Conservation (phyloP, 129 eudicot species). For the Apium graveolens region DNA sequence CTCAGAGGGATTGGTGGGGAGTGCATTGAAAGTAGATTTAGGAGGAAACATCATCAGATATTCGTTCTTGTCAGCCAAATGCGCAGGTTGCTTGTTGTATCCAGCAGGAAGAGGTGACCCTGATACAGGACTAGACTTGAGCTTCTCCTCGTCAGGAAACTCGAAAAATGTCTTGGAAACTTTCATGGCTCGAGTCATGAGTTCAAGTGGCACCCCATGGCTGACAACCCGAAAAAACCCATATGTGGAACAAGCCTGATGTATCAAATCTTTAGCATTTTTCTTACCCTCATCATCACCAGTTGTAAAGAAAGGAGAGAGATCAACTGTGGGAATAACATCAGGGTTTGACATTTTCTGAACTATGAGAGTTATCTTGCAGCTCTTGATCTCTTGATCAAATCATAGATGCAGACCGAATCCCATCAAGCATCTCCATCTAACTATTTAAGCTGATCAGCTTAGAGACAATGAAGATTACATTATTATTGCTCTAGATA, state of each 20-base stretch:
- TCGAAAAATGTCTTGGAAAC: constrained; percentile 38
- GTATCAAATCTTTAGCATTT: constrained; percentile 24
- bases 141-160: constrained; percentile 32
- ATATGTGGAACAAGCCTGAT: constrained; percentile 28
- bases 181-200: constrained; percentile 32
- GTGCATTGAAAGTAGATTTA: background rate
- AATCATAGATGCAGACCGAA: background rate
- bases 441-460: no score
- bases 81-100: background rate
- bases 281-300: constrained; percentile 33
- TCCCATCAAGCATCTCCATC: no score
- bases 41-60: constrained; percentile 2
- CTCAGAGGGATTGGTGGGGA: background rate
- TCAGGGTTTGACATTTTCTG: background rate
- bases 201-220: constrained; percentile 52
- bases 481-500: no score
- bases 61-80: background rate
- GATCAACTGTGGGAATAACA: constrained; percentile 35
- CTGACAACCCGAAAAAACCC: constrained; percentile 53
- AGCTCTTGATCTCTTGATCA: background rate
- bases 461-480: no score
- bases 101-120: constrained; percentile 19
- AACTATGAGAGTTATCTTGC: background rate
- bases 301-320: constrained; percentile 36
- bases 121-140: constrained; percentile 22